phyloP scores from a whole-genome alignment of 2,329 filamentous ascomycete genomes.

The Colletotrichum camelliae region DNA sequence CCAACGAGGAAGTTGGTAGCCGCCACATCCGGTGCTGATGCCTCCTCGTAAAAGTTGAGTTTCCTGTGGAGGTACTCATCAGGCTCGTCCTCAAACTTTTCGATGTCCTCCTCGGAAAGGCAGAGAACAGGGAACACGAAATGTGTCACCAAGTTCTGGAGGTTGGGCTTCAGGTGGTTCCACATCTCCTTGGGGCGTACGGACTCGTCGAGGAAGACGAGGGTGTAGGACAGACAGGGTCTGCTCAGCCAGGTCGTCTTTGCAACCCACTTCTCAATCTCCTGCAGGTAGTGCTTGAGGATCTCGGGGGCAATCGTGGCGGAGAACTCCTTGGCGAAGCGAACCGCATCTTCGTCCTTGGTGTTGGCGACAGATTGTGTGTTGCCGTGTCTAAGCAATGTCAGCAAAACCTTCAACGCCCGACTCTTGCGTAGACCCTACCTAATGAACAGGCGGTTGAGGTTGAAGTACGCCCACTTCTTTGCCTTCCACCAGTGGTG shows the following conservation, averaged over 20 bases:
- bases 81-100: slow-evolving; percentile 92
- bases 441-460: slow-evolving; percentile 95
- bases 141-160: slow-evolving; percentile 91
- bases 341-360: slow-evolving; percentile 76
- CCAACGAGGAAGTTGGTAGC: slow-evolving; percentile 97
- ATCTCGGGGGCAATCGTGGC: slow-evolving; percentile 94
- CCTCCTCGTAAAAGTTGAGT: slow-evolving; percentile 97
- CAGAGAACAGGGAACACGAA: slow-evolving; percentile 96
- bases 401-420: slow-evolving; percentile 27
- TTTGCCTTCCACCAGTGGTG: slow-evolving; percentile 99
- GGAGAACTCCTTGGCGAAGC: slow-evolving; percentile 90
- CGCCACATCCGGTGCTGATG: slow-evolving; percentile 91
- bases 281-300: slow-evolving; percentile 88
- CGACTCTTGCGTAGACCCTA: slow-evolving; percentile 42
- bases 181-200: slow-evolving; percentile 98
- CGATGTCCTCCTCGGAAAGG: slow-evolving; percentile 88
- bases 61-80: slow-evolving; percentile 97
- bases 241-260: slow-evolving; percentile 96
- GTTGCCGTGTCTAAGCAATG: slow-evolving; percentile 79
- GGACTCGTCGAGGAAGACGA: slow-evolving; percentile 96
- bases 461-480: slow-evolving; percentile 98
- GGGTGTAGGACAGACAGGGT: slow-evolving; percentile 88
- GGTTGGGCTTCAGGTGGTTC: slow-evolving; percentile 89
- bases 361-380: slow-evolving; percentile 65
- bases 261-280: slow-evolving; percentile 97